Percentiles rank a stretch among this genome's conserved stretches.
Conservation (phyloP, 2,329 filamentous ascomycete species). For the Pestalotiopsis sp. region DNA sequence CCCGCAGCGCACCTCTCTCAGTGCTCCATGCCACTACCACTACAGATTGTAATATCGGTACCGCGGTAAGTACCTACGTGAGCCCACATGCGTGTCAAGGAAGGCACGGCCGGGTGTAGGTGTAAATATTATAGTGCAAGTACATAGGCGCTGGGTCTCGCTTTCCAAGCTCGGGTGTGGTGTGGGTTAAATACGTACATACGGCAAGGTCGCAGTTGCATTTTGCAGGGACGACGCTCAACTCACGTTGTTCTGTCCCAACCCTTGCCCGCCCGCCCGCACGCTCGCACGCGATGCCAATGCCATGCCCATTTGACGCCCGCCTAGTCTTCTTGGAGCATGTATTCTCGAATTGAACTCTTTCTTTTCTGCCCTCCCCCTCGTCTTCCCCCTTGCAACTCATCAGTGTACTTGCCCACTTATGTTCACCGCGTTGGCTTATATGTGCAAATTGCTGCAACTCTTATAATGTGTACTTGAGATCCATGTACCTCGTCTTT, state of each 20-base stretch:
- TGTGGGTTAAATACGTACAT: not conserved
- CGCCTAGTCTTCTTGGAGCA: not conserved
- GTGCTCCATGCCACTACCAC: not conserved
- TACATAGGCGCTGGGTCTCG: not conserved
- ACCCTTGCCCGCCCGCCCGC: not conserved
- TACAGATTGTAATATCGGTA: not conserved
- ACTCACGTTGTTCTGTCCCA: not conserved
- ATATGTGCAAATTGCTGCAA: not conserved
- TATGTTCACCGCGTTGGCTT: not conserved
- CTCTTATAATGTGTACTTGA: not conserved
- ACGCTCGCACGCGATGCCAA: not conserved
- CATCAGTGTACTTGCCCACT: not conserved
- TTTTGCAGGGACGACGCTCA: not conserved
- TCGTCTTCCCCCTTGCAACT: too few species aligned
- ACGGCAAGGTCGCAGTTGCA: not conserved
- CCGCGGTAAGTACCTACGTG: not conserved
- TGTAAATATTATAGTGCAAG: not conserved
- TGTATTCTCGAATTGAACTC: not conserved
- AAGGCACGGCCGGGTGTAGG: not conserved
- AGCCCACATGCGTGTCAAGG: not conserved
- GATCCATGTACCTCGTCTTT: not conserved
- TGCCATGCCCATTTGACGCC: not conserved
- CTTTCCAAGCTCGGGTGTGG: not conserved
- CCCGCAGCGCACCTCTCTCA: not conserved
- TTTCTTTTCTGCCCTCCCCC: too few species aligned